Evolutionary conservation across 2,329 filamentous ascomycete genomes (phyloP).

Genomic region (Sordariomycetes sp.): DNA sequence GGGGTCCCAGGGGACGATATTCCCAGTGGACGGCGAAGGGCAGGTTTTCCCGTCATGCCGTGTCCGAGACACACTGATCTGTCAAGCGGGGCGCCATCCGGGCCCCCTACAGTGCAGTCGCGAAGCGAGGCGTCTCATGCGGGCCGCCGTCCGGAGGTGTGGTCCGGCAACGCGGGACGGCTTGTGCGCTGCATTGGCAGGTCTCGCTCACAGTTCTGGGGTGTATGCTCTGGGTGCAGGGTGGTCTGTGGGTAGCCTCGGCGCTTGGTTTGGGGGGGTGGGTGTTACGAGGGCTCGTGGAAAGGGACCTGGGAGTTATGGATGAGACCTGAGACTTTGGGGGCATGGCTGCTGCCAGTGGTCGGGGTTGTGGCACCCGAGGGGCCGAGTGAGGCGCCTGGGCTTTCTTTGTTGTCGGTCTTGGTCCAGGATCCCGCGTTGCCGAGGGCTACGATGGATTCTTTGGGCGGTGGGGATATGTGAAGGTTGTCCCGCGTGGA

Average conservation of each 20-base stretch:
- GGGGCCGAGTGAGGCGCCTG: not conserved
- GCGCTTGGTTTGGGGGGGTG: too few relatives aligned
- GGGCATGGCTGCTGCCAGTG: not conserved
- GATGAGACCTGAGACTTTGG: not conserved
- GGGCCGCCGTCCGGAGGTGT: not conserved
- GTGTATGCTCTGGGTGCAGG: too few relatives aligned
- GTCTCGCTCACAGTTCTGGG: too few relatives aligned
- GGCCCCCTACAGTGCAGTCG: too few relatives aligned
- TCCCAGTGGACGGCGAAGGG: not conserved
- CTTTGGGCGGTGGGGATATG: too few relatives aligned
- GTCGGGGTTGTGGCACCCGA: not conserved
- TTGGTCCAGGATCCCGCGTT: too few relatives aligned
- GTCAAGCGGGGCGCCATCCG: not conserved
- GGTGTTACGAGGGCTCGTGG: too few relatives aligned
- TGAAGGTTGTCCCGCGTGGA: not conserved
- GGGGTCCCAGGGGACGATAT: too few relatives aligned
- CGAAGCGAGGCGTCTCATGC: not conserved
- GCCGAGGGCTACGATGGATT: too few relatives aligned
- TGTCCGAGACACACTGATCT: not conserved
- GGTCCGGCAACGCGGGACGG: not conserved
- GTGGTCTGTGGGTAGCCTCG: too few relatives aligned
- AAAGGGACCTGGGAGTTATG: not conserved
- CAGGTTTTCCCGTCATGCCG: not conserved
- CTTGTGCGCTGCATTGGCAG: too few relatives aligned
- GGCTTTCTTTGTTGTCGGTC: too few relatives aligned